phyloP scores from a whole-genome alignment of 306 rosid species.

The Citrullus mucosospermus region DNA sequence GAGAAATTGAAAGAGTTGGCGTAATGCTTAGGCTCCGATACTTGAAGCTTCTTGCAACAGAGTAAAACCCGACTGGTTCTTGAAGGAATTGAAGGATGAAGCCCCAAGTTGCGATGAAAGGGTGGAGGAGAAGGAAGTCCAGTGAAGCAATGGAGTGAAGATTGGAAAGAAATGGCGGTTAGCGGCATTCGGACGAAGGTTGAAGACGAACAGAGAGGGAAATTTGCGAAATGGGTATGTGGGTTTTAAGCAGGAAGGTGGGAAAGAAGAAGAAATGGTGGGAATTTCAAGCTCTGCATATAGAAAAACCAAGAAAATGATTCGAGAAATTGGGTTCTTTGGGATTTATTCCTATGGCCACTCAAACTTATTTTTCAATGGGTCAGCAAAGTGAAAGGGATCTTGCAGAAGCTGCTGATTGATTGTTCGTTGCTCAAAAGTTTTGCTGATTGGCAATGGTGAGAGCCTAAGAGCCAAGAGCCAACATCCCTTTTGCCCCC shows the following conservation, averaged over 20 bases:
- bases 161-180: slow-evolving; percentile 23
- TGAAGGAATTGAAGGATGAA: slow-evolving; percentile 6
- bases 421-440: neutral
- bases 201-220: neutral
- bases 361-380: neutral
- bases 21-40: slow-evolving; percentile 18
- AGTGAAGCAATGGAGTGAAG: slow-evolving; percentile 21
- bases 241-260: neutral
- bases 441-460: neutral
- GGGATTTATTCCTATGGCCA: neutral
- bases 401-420: neutral
- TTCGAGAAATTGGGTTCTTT: neutral
- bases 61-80: slow-evolving; percentile 1
- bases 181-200: slow-evolving; percentile 48
- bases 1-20: neutral
- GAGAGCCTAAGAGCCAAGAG: neutral
- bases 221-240: neutral
- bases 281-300: neutral
- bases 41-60: slow-evolving; percentile 28
- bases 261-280: neutral
- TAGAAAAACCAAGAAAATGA: too few relatives aligned
- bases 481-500: neutral
- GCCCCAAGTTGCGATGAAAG: slow-evolving; percentile 12
- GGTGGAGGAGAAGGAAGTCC: slow-evolving; percentile 16
- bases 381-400: neutral